Conservation (phyloP, 2,329 filamentous ascomycete species). For the Magnaporthiopsis rhizophila region DNA sequence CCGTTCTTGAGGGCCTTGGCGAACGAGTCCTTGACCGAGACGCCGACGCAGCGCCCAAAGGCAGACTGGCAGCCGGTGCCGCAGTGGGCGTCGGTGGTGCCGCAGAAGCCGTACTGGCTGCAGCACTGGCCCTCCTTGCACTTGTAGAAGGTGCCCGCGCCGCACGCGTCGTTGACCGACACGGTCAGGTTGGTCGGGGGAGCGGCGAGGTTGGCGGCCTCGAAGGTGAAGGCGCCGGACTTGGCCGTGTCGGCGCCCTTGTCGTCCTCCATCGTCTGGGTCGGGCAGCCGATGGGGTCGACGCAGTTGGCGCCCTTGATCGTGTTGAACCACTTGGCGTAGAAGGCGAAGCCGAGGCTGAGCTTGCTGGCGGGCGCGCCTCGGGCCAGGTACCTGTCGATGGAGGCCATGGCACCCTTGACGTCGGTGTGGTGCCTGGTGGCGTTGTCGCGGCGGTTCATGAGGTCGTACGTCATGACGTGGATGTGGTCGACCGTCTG, state of each 20-base stretch:
- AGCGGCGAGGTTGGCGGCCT: slow-evolving; percentile 21
- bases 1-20: slow-evolving; percentile 30
- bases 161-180: slow-evolving; percentile 14
- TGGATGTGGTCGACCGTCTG: slow-evolving; percentile 59
- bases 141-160: slow-evolving; percentile 12
- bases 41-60: slow-evolving; percentile 15
- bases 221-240: slow-evolving; percentile 38
- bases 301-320: slow-evolving; percentile 29
- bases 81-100: slow-evolving; percentile 14
- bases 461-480: slow-evolving; percentile 60
- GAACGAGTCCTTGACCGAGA: slow-evolving; percentile 26
- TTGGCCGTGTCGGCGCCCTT: slow-evolving; percentile 50
- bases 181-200: slow-evolving; percentile 12
- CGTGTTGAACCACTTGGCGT: slow-evolving; percentile 57
- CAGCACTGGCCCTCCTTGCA: slow-evolving; percentile 15
- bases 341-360: slow-evolving; percentile 60
- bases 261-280: slow-evolving; percentile 45
- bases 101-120: slow-evolving; percentile 15
- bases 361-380: slow-evolving; percentile 44
- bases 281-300: slow-evolving; percentile 44
- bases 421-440: slow-evolving; percentile 62
- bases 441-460: slow-evolving; percentile 58
- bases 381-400: slow-evolving; percentile 51
- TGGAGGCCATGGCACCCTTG: slow-evolving; percentile 39
- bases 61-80: slow-evolving; percentile 16